Base-by-base conservation (phyloP, 345 rosid species). In the Turnera subulata region DNA sequence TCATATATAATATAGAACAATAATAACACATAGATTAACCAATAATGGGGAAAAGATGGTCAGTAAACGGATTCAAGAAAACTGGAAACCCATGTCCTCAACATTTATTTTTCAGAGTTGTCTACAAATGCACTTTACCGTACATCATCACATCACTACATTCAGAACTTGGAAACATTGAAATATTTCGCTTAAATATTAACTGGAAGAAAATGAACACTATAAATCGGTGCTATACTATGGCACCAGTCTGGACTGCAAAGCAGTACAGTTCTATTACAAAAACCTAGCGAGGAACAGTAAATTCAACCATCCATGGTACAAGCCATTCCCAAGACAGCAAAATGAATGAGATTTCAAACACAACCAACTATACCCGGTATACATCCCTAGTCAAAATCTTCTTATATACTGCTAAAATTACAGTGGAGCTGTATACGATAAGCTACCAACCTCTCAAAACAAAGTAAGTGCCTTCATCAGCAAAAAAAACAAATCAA, bases 361-460 rank as follows among this genome's bases (percentile, higher is more conserved):
- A 61, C 59, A 38, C 77, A 55, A 19, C 60, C 66, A 62, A 54
- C 68, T 62, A 64, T 67, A 72, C 80, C 73, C 64, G 24, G 74
- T 69, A 69, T 64, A 69, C 73, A 78, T 55, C 68, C 69, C 69
- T 59, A 44, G 40, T 35, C 76, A 76, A 82, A 82, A 74, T 63
- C 79, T 67, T 61, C 68, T 47, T 78, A 81, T 76, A 62, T 69
- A 76, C 72, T 53, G 52, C 70, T 73, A 79, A 4, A 63, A 76
- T 74, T 82, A 79, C 82, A 74, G 29, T 62, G 50, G 66, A 73
- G 68, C 65, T 74, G 74, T 61, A 42, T 69, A 55, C 44, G 59
- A 69, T 46, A 62, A 42, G 62, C 59, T 40, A 57, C 59, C 72
- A 48, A 26, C 47, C 68, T 68, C 61, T 26, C 32, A 24, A 65